These are phyloP conservation scores for Beta lomatogona DNA, from an alignment of 179 eudicot genomes.

Conservation along the genomic window DNA sequence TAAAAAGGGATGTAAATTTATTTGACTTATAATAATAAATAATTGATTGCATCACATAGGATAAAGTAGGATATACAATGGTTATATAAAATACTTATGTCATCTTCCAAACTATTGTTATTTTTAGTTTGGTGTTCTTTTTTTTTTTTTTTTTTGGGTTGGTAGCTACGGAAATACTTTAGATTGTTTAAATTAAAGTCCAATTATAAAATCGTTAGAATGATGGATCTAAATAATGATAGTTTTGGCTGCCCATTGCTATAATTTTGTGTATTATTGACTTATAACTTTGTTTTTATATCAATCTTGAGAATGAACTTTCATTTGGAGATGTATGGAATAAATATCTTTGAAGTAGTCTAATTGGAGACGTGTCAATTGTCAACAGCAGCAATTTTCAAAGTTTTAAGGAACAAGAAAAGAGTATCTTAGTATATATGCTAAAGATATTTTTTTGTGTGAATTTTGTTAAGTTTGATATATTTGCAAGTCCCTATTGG, in stretches of 20 bases:
- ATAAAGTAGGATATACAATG: no score
- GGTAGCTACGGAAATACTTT: no score
- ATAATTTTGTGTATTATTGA: neutral
- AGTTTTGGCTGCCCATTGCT: neutral
- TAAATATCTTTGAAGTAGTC: neutral
- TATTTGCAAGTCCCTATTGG: constrained; percentile 11
- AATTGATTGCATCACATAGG: no score
- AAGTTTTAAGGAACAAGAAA: neutral
- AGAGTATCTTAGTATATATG: neutral
- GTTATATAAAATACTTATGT: no score
- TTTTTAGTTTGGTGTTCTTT: no score
- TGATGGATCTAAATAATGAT: neutral
- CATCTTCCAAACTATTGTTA: no score
- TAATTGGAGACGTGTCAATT: neutral
- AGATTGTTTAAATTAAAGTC: no score
- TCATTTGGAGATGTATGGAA: neutral
- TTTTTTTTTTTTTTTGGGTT: no score
- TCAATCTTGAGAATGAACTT: neutral
- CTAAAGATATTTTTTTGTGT: neutral
- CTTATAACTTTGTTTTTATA: neutral
- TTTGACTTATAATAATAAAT: no score
- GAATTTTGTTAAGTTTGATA: neutral
- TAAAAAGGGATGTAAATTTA: no score
- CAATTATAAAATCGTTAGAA: no score
- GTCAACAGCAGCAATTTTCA: neutral